phyloP scores from a whole-genome alignment of 2,329 filamentous ascomycete species.

The Aspergillus glaucus region DNA sequence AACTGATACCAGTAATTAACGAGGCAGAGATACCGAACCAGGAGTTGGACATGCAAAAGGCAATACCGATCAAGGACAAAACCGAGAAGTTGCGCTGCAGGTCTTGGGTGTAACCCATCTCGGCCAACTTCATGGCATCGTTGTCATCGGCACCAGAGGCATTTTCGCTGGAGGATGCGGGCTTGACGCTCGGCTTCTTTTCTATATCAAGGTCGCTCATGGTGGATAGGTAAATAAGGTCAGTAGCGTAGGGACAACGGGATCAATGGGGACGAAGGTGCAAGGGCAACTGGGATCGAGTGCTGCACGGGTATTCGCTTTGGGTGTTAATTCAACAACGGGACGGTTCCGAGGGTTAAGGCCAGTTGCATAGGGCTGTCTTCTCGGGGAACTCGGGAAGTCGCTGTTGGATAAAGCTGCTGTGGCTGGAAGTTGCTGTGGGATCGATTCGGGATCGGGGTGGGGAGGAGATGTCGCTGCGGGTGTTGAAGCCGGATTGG shows the following conservation, averaged over 20 bases:
- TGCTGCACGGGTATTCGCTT: constrained; percentile 1
- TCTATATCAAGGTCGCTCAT: constrained; percentile 15
- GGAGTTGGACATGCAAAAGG: constrained; percentile 47
- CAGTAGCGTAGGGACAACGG: background rate
- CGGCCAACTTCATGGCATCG: constrained; percentile 40
- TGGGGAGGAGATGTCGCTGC: background rate
- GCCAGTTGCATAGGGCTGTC: background rate
- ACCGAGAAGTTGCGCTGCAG: constrained; percentile 42
- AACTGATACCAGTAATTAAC: constrained; percentile 46
- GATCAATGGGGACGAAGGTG: constrained; percentile 4
- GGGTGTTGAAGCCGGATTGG: background rate
- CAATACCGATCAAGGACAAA: constrained; percentile 45
- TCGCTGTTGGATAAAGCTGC: background rate
- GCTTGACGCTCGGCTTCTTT: constrained; percentile 14
- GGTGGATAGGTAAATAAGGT: constrained; percentile 3
- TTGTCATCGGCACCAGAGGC: constrained; percentile 16
- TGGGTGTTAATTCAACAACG: background rate
- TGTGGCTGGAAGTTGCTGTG: background rate
- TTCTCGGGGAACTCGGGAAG: background rate
- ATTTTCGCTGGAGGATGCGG: constrained; percentile 6
- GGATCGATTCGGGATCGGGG: background rate
- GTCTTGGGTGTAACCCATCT: constrained; percentile 46
- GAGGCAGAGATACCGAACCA: constrained; percentile 48
- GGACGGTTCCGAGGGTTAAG: background rate
- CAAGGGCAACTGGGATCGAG: constrained; percentile 6